Conservation (phyloP, 2,329 filamentous ascomycete species). For the Talaromyces sp. region DNA sequence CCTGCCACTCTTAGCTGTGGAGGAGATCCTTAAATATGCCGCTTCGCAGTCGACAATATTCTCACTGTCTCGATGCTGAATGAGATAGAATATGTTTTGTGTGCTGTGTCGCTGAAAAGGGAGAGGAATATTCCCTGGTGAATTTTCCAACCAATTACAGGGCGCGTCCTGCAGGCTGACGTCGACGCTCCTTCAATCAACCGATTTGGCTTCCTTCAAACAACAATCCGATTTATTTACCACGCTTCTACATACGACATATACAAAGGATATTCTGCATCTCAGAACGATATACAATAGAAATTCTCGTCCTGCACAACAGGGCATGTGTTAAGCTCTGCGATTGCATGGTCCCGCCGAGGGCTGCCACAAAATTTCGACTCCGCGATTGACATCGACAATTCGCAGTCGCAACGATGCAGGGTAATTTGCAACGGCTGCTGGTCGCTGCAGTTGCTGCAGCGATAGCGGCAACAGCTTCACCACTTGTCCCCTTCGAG, state of each 20-base stretch:
- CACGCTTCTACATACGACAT: not conserved
- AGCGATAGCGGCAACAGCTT: not conserved
- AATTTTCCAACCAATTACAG: slow-evolving; percentile 7
- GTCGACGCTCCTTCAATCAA: not conserved
- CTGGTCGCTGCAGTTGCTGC: not conserved
- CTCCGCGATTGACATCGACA: not conserved
- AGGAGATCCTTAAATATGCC: not conserved
- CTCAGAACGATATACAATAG: not conserved
- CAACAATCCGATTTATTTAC: not conserved
- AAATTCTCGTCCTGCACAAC: not conserved
- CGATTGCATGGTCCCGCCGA: slow-evolving; percentile 7
- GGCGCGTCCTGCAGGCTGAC: slow-evolving; percentile 3
- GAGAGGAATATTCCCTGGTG: not conserved
- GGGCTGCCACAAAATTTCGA: not conserved
- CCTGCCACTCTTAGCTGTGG: not conserved
- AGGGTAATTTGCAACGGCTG: not conserved
- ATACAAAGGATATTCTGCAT: not conserved
- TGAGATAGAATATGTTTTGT: not conserved
- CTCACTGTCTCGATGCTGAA: not conserved
- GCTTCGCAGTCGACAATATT: not conserved
- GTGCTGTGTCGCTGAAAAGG: not conserved
- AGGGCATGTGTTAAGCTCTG: not conserved
- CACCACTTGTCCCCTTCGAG: slow-evolving; percentile 9
- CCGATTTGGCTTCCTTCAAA: not conserved
- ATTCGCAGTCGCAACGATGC: not conserved